Evolutionary conservation across 768 basidiomycete genomes (phyloP).

Genomic region (Auricularia heimuer): DNA sequence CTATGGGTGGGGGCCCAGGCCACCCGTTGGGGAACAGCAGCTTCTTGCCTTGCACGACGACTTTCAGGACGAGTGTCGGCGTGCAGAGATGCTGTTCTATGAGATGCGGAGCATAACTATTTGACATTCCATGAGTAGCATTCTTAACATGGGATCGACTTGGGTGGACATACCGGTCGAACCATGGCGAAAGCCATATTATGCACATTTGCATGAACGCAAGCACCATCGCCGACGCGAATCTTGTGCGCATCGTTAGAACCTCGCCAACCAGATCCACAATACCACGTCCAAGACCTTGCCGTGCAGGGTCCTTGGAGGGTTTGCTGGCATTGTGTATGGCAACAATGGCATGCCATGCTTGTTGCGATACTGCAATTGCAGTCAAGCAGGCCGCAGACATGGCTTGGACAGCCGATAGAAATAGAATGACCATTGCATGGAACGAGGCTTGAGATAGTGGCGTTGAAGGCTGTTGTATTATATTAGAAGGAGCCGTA

Average conservation of each 20-base stretch:
- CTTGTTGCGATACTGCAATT: slow-evolving; percentile 48
- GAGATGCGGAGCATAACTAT: slow-evolving; percentile 35
- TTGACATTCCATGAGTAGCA: neutral
- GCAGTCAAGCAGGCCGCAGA: slow-evolving; percentile 52
- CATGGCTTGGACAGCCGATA: slow-evolving; percentile 64
- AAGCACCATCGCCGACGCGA: slow-evolving; percentile 37
- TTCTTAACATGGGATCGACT: neutral
- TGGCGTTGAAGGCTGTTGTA: slow-evolving; percentile 18
- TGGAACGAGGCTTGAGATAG: slow-evolving; percentile 33
- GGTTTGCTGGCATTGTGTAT: slow-evolving; percentile 31
- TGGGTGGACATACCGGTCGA: slow-evolving; percentile 41
- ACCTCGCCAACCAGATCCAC: slow-evolving; percentile 33
- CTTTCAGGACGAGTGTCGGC: slow-evolving; percentile 39
- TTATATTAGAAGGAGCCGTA: slow-evolving; percentile 4
- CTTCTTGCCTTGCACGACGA: slow-evolving; percentile 48
- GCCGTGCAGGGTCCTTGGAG: slow-evolving; percentile 7
- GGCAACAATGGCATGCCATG: slow-evolving; percentile 53
- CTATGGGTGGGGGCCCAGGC: slow-evolving; percentile 60
- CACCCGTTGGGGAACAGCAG: slow-evolving; percentile 86
- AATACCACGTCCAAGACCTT: slow-evolving; percentile 32
- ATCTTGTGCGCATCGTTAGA: slow-evolving; percentile 37
- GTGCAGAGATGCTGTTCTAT: slow-evolving; percentile 47
- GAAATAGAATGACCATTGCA: slow-evolving; percentile 52
- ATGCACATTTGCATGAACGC: slow-evolving; percentile 38
- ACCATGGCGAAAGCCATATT: slow-evolving; percentile 39